These are phyloP conservation scores for Diaporthe eres DNA, from an alignment of 2,329 filamentous ascomycete genomes.

Conservation along the genomic window DNA sequence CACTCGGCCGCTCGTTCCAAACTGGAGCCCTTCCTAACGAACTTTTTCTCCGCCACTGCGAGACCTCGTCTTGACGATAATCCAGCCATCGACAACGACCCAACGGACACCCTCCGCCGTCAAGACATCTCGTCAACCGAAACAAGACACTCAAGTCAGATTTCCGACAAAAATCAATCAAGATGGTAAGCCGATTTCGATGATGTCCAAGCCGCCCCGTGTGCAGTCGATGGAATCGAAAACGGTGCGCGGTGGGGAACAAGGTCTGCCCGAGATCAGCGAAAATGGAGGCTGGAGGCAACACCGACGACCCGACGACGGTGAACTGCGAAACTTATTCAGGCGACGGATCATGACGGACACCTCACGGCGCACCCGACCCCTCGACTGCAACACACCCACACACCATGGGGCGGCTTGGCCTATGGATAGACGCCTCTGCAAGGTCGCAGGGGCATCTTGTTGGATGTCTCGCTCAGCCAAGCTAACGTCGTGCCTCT, in stretches of 20 bases:
- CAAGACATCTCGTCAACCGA: constrained; percentile 67
- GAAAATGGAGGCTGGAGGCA: not conserved
- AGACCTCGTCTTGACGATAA: constrained; percentile 41
- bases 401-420: constrained; percentile 3
- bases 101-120: constrained; percentile 54
- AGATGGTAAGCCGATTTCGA: constrained; percentile 72
- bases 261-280: constrained; percentile 22
- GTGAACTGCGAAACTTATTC: not conserved
- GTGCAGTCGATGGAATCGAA: constrained; percentile 30
- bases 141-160: constrained; percentile 56
- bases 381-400: constrained; percentile 5
- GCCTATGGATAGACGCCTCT: constrained; percentile 17
- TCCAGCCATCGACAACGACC: constrained; percentile 40
- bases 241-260: constrained; percentile 32
- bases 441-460: constrained; percentile 18
- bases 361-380: constrained; percentile 35
- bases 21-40: constrained; percentile 45
- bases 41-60: constrained; percentile 59
- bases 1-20: constrained; percentile 29
- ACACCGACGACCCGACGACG: constrained; percentile 26
- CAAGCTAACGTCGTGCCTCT: constrained; percentile 62
- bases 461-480: constrained; percentile 36
- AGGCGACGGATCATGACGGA: constrained; percentile 35
- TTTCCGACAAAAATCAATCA: constrained; percentile 67
- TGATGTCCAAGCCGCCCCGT: constrained; percentile 25